A percentile compares a stretch with the other conserved stretches of the same genome.
These are phyloP conservation scores for Thielaviopsis punctulata DNA, from an alignment of 2,329 filamentous ascomycete species.

Conservation along the genomic window DNA sequence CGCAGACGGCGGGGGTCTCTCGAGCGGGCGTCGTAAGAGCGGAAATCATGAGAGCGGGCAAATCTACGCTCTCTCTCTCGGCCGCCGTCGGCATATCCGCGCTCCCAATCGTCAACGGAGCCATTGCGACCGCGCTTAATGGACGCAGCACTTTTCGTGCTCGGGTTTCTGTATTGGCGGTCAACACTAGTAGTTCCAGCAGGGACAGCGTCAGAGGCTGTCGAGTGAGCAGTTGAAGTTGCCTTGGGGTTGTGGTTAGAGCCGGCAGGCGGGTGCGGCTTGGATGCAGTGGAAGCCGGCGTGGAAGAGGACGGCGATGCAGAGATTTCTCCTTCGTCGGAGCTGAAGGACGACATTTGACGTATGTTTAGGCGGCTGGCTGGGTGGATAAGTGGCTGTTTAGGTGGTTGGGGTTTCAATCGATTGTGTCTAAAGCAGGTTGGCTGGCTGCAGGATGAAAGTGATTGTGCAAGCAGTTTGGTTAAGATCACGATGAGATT, in stretches of 20 bases:
- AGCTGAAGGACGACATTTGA: conserved; percentile 32
- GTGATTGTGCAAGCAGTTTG: no score
- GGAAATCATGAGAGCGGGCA: conserved; percentile 12
- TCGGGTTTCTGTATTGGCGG: conserved; percentile 65
- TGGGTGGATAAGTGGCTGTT: no score
- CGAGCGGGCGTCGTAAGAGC: not conserved
- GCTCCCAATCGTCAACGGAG: conserved; percentile 14
- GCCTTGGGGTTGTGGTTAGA: conserved; percentile 45
- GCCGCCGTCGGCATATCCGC: conserved; percentile 22
- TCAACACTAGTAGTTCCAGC: conserved; percentile 79
- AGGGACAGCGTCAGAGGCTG: conserved; percentile 38
- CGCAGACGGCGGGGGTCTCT: conserved; percentile 42
- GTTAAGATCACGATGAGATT: no score
- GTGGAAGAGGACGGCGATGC: not conserved
- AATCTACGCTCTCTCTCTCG: conserved; percentile 26
- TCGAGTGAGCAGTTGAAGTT: conserved; percentile 38
- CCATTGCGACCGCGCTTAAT: conserved; percentile 52
- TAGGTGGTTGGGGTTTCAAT: no score
- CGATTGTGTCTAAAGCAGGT: no score
- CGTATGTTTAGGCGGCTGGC: no score
- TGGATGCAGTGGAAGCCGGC: not conserved
- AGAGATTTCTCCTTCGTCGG: conserved; percentile 75
- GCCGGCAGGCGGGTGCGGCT: not conserved
- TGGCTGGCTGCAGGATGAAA: no score
- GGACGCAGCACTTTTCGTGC: conserved; percentile 29